Percentiles rank a stretch among this genome's conserved stretches.
Conservation (phyloP, 306 rosid genomes). For the Acacia crassicarpa region DNA sequence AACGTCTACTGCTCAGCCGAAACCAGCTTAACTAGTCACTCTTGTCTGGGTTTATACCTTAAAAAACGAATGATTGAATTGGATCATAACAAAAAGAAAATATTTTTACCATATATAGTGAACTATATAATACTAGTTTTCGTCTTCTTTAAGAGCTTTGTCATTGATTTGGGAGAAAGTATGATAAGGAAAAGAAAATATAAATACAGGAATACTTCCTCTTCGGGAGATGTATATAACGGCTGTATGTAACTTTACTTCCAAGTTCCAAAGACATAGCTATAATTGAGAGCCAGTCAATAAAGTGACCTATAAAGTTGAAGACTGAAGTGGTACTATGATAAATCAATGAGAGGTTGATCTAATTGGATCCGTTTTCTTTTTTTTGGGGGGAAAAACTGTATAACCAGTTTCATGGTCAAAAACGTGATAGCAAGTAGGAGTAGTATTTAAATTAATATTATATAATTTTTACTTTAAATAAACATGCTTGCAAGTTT, state of each 20-base stretch:
- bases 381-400: too few species aligned
- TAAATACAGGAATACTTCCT: not conserved
- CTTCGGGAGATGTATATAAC: conserved; percentile 24
- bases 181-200: not conserved
- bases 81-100: not conserved
- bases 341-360: not conserved
- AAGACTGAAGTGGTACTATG: not conserved
- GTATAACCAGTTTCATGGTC: too few species aligned
- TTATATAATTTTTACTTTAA: not conserved
- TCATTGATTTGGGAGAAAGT: conserved; percentile 18
- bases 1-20: conserved; percentile 22
- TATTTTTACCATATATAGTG: not conserved
- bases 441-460: not conserved
- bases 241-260: conserved; percentile 45
- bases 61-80: not conserved
- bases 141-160: conserved; percentile 23
- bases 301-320: not conserved
- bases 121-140: conserved; percentile 6
- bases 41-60: not conserved
- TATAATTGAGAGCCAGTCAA: not conserved
- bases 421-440: too few species aligned
- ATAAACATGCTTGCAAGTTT: not conserved
- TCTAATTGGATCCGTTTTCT: not conserved
- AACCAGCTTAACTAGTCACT: conserved; percentile 20
- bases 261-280: conserved; percentile 47